phyloP scores from a whole-genome alignment of 1,139 yeast species.

The Debaryomycetaceae sp. region DNA sequence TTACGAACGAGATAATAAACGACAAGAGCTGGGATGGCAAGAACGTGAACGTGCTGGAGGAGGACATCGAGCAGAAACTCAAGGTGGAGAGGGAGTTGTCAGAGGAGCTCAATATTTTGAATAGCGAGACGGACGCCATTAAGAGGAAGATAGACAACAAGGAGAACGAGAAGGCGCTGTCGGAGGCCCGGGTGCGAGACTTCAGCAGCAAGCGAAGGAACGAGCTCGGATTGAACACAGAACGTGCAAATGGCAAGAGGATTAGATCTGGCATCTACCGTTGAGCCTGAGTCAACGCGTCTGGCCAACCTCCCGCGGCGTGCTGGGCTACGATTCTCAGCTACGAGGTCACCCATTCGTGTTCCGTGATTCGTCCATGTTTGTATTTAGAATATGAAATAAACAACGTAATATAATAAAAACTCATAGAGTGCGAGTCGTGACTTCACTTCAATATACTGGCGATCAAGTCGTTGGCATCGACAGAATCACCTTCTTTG shows the following conservation, averaged over 20 bases:
- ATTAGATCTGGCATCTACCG: not conserved
- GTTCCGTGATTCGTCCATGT: not conserved
- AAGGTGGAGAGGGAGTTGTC: slow-evolving; percentile 22
- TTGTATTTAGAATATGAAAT: not conserved
- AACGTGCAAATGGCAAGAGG: slow-evolving; percentile 6
- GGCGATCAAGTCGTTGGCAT: slow-evolving; percentile 78
- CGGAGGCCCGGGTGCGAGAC: slow-evolving; percentile 13
- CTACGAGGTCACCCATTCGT: not conserved
- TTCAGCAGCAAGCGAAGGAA: slow-evolving; percentile 16
- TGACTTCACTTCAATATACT: slow-evolving; percentile 24
- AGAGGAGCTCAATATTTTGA: slow-evolving; percentile 22
- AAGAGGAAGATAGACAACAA: slow-evolving; percentile 20
- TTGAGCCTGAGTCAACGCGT: not conserved
- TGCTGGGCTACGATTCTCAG: slow-evolving; percentile 4
- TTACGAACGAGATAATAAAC: slow-evolving; percentile 34
- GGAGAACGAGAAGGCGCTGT: slow-evolving; percentile 17
- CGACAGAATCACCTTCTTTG: slow-evolving; percentile 92
- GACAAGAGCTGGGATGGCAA: slow-evolving; percentile 30
- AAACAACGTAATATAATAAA: slow-evolving; percentile 1
- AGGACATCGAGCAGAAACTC: slow-evolving; percentile 15
- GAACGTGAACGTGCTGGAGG: slow-evolving; percentile 9
- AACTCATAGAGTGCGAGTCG: not conserved
- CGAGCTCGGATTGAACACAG: slow-evolving; percentile 20
- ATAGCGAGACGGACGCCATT: slow-evolving; percentile 28
- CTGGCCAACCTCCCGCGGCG: too few species aligned